Evolutionary conservation across 192 early-diverging fungal genomes (phyloP), one percentile per base, ranked within the genome.

Genomic region (Phlyctochytrium bullatum): DNA sequence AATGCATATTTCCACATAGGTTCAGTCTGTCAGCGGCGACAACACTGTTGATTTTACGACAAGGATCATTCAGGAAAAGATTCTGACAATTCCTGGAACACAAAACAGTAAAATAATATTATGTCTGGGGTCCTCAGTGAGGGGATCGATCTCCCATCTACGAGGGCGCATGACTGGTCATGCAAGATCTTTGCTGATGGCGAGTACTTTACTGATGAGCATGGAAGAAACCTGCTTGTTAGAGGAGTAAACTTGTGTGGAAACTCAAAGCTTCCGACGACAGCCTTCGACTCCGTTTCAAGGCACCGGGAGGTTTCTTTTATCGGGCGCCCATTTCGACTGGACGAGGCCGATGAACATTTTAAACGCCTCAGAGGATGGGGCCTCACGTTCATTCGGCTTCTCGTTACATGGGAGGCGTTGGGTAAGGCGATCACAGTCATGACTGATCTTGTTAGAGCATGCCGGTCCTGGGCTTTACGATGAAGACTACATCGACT

Each of bases 331-430:
- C 92, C 92, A 1, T 90, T 94, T 67, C 85, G 88, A 1, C 68
- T 91, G n/a, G 79, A 84, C 12, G 85, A 91, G 28, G 91, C 88
- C 0, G 81, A 85, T 47, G 79, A 88, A 57, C 91, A 94, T 70
- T 93, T 94, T 71, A 70, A 71, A 12, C 76, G 92, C 61, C 68
- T 94, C 40, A 63, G 79, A 53, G 62, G 80, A 2, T 94, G 92
- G 92, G 92, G 92, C 0, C 67, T 94, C 20, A 94, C 91, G 3
- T 88, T 94, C 78, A 78, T 91, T 16, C 75, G 92, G 17, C 64
- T 93, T 1, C 52, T 92, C 14, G 90, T 92, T 14, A 78, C 92
- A 33, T 94, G 92, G 92, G 92, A 94, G 65, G 78, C 89, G 1
- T 64, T 94, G 2, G 76, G 73, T 75, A 52, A 36, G 63, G 6